Conservation (phyloP, 352 stramenopile species). For the Pythium biforme region DNA sequence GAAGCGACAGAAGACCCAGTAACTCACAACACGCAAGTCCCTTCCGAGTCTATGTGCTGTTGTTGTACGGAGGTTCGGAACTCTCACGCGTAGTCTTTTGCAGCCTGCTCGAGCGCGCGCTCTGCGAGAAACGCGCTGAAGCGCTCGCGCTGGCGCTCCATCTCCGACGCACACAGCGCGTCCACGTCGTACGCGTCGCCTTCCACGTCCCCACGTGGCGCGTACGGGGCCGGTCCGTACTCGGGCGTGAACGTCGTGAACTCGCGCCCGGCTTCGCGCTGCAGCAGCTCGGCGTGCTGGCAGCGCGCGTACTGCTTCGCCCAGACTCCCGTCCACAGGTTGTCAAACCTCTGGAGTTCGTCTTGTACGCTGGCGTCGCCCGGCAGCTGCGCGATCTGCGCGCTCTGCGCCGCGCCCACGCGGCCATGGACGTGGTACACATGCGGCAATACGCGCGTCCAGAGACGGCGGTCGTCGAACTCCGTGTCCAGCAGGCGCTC, state of each 20-base stretch:
- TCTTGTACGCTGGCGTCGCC: conserved; percentile 27
- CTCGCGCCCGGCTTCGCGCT: conserved; percentile 6
- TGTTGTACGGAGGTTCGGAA: too few relatives aligned
- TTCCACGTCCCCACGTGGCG: conserved; percentile 33
- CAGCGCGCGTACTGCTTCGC: conserved; percentile 28
- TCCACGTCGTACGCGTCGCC: conserved; percentile 55
- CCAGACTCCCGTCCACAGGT: conserved; percentile 54
- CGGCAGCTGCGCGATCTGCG: conserved; percentile 46
- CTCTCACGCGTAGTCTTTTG: conserved; percentile 21
- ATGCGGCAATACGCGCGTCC: conserved; percentile 45
- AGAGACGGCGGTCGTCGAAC: conserved; percentile 43
- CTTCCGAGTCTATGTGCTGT: too few relatives aligned
- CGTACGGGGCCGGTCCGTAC: conserved; percentile 71
- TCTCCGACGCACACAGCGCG: conserved; percentile 39
- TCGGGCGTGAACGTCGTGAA: conserved; percentile 69
- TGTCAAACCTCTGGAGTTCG: conserved; percentile 51
- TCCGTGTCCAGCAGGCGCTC: conserved; percentile 54
- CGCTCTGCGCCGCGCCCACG: conserved; percentile 46
- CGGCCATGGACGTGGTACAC: conserved; percentile 66
- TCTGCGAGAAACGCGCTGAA: conserved; percentile 29
- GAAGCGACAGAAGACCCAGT: conserved; percentile 32
- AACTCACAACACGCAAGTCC: too few relatives aligned
- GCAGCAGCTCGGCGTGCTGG: conserved; percentile 11
- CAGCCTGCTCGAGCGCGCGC: conserved; percentile 10
- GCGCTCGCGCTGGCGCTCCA: conserved; percentile 32